Evolutionary conservation across 345 rosid genomes (phyloP).

Genomic region (Moricandia arvensis): DNA sequence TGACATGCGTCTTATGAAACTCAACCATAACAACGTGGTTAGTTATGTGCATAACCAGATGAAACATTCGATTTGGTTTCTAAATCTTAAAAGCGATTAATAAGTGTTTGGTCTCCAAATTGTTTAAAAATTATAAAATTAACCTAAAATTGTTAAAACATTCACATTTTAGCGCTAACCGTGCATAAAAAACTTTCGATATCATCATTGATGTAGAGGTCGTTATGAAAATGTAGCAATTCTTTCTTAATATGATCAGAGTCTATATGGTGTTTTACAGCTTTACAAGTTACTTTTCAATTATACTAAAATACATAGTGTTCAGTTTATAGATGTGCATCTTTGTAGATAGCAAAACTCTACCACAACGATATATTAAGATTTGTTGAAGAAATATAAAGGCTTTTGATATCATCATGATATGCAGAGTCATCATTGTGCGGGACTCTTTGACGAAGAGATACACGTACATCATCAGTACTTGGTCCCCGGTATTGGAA

Average conservation of each 20-base stretch:
- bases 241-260: background rate
- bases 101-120: no score
- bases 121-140: no score
- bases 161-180: no score
- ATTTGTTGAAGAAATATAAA: background rate
- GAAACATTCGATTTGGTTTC: no score
- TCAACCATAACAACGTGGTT: no score
- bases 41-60: no score
- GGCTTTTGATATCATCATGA: background rate
- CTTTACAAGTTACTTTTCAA: background rate
- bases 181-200: no score
- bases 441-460: constrained; percentile 3
- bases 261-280: background rate
- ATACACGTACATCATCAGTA: background rate
- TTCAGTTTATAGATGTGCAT: background rate
- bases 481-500: constrained; percentile 19
- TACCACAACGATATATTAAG: constrained; percentile 10
- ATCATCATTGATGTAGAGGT: background rate
- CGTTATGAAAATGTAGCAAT: background rate
- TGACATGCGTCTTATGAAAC: no score
- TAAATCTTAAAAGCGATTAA: no score
- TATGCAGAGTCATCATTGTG: constrained; percentile 13
- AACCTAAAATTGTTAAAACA: no score
- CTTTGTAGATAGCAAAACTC: background rate
- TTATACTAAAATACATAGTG: background rate